Conservation (phyloP, 805 yeast genomes). For the Hanseniaspora guilliermondii region DNA sequence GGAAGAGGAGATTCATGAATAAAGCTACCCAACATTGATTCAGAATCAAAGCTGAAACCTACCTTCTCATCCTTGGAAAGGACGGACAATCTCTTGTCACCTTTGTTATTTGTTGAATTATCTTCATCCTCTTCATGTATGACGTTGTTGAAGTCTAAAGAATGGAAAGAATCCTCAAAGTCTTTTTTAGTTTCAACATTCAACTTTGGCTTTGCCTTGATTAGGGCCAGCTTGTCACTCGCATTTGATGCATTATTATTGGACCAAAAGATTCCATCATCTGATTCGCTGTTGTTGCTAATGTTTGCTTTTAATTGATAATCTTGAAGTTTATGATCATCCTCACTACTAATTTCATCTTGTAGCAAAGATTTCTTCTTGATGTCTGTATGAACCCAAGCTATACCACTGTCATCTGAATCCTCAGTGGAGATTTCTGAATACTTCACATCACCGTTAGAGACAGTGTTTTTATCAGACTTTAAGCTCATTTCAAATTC, state of each 20-base stretch:
- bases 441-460: background rate
- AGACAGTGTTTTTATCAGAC: conserved; percentile 10
- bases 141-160: background rate
- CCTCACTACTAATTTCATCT: background rate
- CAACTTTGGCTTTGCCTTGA: background rate
- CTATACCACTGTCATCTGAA: conserved; percentile 20
- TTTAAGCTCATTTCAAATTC: conserved; percentile 5
- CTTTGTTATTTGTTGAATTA: conserved; percentile 15
- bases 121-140: conserved; percentile 9
- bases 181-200: background rate
- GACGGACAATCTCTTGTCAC: background rate
- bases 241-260: background rate
- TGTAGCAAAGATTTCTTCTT: background rate
- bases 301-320: background rate
- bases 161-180: background rate
- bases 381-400: conserved; percentile 16
- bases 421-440: conserved; percentile 35
- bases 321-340: background rate
- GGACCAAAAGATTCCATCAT: conserved; percentile 24
- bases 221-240: background rate
- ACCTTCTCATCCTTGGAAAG: conserved; percentile 4
- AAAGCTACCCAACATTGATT: conserved; percentile 5
- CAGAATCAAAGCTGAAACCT: conserved; percentile 13
- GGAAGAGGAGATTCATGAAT: background rate
- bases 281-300: background rate